A percentile compares a stretch with the other conserved stretches of the same genome.
Conservation (phyloP, 163 green algal species). For the Scenedesmus sp. region DNA sequence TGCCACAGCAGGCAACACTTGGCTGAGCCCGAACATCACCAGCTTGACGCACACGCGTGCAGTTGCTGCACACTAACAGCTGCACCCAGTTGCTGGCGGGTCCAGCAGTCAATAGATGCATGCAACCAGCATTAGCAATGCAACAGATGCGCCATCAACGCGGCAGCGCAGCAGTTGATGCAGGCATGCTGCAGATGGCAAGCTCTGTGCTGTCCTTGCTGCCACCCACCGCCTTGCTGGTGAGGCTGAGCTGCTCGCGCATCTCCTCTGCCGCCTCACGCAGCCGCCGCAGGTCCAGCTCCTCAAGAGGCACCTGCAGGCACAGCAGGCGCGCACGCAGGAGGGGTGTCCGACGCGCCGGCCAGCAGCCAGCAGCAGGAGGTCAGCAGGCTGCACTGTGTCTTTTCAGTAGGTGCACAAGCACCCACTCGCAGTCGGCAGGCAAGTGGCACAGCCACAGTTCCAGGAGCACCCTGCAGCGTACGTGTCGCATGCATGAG, state of each 20-base stretch:
- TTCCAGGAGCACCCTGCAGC: background rate
- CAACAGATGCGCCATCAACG: background rate
- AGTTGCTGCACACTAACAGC: background rate
- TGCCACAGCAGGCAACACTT: conserved; percentile 12
- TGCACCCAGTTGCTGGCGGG: background rate
- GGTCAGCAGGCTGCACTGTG: background rate
- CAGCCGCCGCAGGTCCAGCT: conserved; percentile 54
- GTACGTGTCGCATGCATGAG: background rate
- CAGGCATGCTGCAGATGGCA: background rate
- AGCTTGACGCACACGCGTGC: background rate
- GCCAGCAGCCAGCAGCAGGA: background rate
- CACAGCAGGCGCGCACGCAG: background rate
- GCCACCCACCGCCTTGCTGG: conserved; percentile 50
- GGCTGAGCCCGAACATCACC: background rate
- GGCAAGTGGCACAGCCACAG: background rate
- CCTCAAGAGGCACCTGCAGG: conserved; percentile 52
- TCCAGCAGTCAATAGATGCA: background rate
- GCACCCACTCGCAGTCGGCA: too few species aligned
- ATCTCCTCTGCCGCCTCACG: conserved; percentile 56
- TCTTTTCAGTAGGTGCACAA: too few species aligned
- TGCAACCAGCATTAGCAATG: background rate
- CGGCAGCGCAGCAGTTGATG: background rate
- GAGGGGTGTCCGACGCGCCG: too few species aligned
- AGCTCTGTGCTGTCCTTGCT: background rate
- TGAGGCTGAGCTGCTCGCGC: conserved; percentile 34